Conservation (phyloP, 1,284 basidiomycete genomes). For the Spongispora temasekensis region DNA sequence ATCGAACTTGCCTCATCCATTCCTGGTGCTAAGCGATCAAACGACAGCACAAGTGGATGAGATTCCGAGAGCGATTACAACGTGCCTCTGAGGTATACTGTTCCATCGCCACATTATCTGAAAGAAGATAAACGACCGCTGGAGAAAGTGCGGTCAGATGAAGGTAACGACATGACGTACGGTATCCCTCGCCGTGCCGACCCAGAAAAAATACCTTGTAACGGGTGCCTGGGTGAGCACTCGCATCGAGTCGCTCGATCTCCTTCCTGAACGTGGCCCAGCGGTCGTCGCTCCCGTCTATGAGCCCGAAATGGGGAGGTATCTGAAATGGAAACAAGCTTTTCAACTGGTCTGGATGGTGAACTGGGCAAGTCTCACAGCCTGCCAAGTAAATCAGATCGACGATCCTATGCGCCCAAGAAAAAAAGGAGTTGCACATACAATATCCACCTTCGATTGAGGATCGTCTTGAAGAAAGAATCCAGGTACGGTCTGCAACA, state of each 20-base stretch:
- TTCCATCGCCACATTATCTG: slow-evolving; percentile 73
- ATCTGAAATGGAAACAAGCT: slow-evolving; percentile 40
- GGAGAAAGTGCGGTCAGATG: background rate
- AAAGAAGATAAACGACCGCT: background rate
- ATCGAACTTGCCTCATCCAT: slow-evolving; percentile 56
- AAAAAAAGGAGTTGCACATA: slow-evolving; percentile 7
- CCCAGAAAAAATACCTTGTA: slow-evolving; percentile 70
- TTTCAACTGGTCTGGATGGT: background rate
- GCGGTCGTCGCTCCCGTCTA: slow-evolving; percentile 50
- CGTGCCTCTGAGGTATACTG: slow-evolving; percentile 67
- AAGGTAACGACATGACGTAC: slow-evolving; percentile 28
- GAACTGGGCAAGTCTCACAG: slow-evolving; percentile 14
- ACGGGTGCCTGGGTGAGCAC: slow-evolving; percentile 38
- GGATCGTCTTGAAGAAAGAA: slow-evolving; percentile 27
- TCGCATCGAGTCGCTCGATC: slow-evolving; percentile 48
- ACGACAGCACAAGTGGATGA: background rate
- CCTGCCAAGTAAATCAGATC: slow-evolving; percentile 12
- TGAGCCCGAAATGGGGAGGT: slow-evolving; percentile 64
- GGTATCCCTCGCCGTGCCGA: slow-evolving; percentile 72
- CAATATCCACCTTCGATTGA: slow-evolving; percentile 9
- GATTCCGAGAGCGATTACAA: slow-evolving; percentile 3
- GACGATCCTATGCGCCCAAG: background rate
- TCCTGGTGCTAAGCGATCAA: slow-evolving; percentile 26
- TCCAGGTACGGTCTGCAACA: slow-evolving; percentile 14
- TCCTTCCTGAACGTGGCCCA: slow-evolving; percentile 53